Base-by-base conservation (phyloP, 1,284 basidiomycete genomes). In the Ganoderma lucidum region DNA sequence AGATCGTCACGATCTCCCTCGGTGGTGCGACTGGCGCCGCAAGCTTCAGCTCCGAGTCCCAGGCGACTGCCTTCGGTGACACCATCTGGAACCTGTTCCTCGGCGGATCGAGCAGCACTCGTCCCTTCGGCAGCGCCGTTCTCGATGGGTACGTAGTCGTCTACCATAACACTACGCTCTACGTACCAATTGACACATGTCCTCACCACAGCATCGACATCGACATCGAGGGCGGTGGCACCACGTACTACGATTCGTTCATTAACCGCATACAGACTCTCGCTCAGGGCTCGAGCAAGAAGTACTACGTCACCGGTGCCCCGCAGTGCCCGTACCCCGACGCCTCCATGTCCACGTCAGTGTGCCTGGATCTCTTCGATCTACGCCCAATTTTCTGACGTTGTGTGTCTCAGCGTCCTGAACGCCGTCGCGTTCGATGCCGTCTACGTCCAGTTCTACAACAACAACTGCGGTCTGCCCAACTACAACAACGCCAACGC, bases 311-410 rank as follows among this genome's bases (percentile, higher is more conserved):
- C 66, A 89, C 88, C 19, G 89, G 82, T 71, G 89, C 90, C 3
- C 90, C 89, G n/a, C 89, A 91, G 73, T 91, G 90, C 77, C 87
- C 87, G 3, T 91, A 81, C 80, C 90, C 90, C 0, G 90, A 91
- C 75, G 86, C 86, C 2, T 85, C 83, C 68, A 75, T 91, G 3
- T 87, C 88, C 42, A 76, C 73, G 78, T 79, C 35, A 62, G 74
- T 70, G 0, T 37, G 55, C 3, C 8, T 23, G 45, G 19, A n/a
- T 8, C 3, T 19, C 12, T 19, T 4, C 37, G 39, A 44, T 45
- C 1, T 1, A n/a, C 39, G n/a, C 4, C 32, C 2, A 6, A 15
- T 17, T 12, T 2, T 3, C 32, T 56, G 32, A 30, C 9, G 30
- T 17, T 6, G 12, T 35, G 30, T 56, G 63, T 2, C 35, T 35